Evolutionary conservation across 306 rosid species (phyloP), one percentile per base, ranked within the genome.

Genomic region (Urtica urens): DNA sequence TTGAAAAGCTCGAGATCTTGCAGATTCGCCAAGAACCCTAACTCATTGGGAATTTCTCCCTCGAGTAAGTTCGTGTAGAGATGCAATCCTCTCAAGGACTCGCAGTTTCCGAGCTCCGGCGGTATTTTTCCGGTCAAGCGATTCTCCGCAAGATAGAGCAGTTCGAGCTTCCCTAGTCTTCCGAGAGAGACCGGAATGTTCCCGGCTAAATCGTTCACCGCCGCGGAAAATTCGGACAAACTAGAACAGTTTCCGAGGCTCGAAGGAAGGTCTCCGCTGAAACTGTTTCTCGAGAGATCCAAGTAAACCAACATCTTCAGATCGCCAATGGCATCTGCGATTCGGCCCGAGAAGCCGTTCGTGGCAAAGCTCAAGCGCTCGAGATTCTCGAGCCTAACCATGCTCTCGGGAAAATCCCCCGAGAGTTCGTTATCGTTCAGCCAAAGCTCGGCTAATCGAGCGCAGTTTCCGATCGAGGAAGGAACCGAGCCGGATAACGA

Each of bases 141-240:
- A 50, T 88, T 88, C 31, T 17, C 51, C 5, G 83, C 48, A 63
- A 88, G 96, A 31, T 3, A 17, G 25, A 88, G 53, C 40, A 0
- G 0, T 2, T 55, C 27, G 46, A 88, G 93, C 23, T 59, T 37
- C 35, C 7, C 59, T 4, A 88, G 77, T 15, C 45, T 64, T 30
- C 86, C 93, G 1, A 83, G 53, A 55, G 86, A 76, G 42, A 86
- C 53, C 0, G 96, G 88, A 49, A 88, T 88, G 10, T 23, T 57
- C n/a, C 96, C 95, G 10, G 12, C 51, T 16, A 88, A 63, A 55
- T 67, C 74, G 57, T 76, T 57, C 8, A 13, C 5, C 2, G 57
- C 67, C 16, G 72, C 71, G 29, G 10, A 18, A 53, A 88, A 68
- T 26, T 2, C 0, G 6, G 21, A 21, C 64, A 88, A 62, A 46